Evolutionary conservation across 768 basidiomycete genomes (phyloP), one percentile per base, ranked within the genome.

Genomic region (Sutorius australiensis): DNA sequence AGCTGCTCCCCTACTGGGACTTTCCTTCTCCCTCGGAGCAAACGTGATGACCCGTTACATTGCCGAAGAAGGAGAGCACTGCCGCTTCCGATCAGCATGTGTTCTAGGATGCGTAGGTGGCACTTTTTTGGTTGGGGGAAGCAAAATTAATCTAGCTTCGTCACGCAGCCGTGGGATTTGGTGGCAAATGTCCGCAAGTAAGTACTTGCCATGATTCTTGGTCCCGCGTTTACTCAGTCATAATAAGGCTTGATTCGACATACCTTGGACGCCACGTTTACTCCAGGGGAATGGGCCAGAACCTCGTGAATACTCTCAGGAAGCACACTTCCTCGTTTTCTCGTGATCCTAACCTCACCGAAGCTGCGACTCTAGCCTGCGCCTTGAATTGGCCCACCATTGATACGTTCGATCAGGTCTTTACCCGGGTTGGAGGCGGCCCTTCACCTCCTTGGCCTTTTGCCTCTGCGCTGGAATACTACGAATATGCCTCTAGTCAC

Each of bases 21-120:
- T 97, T 10, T 92, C 95, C 7, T 98, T 95, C 75, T 97, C 93
- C 5, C 80, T 99, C 34, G 97, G 95, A 39, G 89, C 94, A 39
- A 92, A 91, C 66, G 88, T 98, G 33, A 72, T 98, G 60, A 88
- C 92, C 32, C 80, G 91, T 56, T 97, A 97, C 68, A 73, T 95
- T 46, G 92, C 88, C 5, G 87, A 95, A 71, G 89, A 95, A 65
- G 84, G 88, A 13, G 74, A 75, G 34, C 62, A 73, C 19, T 80
- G 82, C 61, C 80, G 87, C 54, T 67, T 93, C 31, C 70, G 70
- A 48, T 81, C 84, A 5, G 88, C 81, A 30, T 86, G 84, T 71
- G 81, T 78, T 16, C 72, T 93, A 16, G 89, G 75, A 66, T 89
- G 90, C 70, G 86, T 93, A 72, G 68, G 87, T 76, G 41, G 19